These are phyloP conservation scores for Paxillus ammoniavirescens DNA, from an alignment of 768 basidiomycete species.

Conservation along the genomic window DNA sequence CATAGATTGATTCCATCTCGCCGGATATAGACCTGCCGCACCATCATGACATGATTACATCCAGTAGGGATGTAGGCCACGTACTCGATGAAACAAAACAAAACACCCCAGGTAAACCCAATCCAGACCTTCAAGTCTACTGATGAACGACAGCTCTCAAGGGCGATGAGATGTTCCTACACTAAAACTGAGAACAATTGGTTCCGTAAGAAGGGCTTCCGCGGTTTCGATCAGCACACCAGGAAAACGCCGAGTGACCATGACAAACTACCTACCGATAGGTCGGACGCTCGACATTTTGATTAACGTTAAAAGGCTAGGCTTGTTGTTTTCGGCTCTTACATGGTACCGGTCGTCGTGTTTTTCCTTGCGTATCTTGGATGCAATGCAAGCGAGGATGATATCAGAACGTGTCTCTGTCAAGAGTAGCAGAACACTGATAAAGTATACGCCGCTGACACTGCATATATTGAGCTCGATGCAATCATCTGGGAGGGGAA, in stretches of 20 bases:
- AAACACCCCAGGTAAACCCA: constrained; percentile 74
- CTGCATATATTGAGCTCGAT: constrained; percentile 32
- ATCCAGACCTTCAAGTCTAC: constrained; percentile 54
- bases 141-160: constrained; percentile 3
- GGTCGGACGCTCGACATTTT: constrained; percentile 71
- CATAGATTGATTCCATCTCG: constrained; percentile 48
- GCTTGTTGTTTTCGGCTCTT: constrained; percentile 61
- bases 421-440: constrained; percentile 54
- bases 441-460: constrained; percentile 47
- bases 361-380: constrained; percentile 59
- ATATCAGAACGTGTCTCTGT: constrained; percentile 74
- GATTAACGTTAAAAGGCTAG: constrained; percentile 56
- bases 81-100: constrained; percentile 66
- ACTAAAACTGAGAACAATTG: constrained; percentile 70
- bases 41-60: constrained; percentile 1
- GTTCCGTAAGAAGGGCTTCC: constrained; percentile 45
- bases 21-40: constrained; percentile 49
- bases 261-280: constrained; percentile 53
- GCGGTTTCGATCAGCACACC: background rate
- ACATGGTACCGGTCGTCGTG: constrained; percentile 64
- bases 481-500: background rate
- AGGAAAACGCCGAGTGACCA: background rate
- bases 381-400: constrained; percentile 64
- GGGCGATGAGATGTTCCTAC: constrained; percentile 35
- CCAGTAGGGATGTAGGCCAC: constrained; percentile 4